Evolutionary conservation across 768 basidiomycete species (phyloP).

Genomic region (Kwoniella sp.): DNA sequence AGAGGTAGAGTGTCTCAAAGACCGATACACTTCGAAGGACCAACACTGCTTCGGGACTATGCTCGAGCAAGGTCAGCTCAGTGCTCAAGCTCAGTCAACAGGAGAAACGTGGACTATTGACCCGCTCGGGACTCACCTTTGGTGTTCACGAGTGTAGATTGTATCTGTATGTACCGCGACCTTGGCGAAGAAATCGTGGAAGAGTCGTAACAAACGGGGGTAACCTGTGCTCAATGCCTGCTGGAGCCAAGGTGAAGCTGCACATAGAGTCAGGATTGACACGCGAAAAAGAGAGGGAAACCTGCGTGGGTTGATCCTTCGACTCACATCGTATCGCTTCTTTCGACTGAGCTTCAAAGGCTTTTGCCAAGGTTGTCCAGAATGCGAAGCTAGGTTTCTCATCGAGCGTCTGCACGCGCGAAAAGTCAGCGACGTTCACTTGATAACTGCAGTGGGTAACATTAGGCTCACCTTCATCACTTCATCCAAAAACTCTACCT

Average conservation of each 20-base stretch:
- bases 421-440: neutral
- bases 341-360: slow-evolving; percentile 78
- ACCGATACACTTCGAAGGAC: slow-evolving; percentile 78
- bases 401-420: slow-evolving; percentile 67
- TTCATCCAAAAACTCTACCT: slow-evolving; percentile 82
- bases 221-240: slow-evolving; percentile 85
- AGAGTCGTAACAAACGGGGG: slow-evolving; percentile 80
- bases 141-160: slow-evolving; percentile 75
- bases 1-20: slow-evolving; percentile 86
- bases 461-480: slow-evolving; percentile 77
- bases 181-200: slow-evolving; percentile 96
- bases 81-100: neutral
- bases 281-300: no score
- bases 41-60: slow-evolving; percentile 87
- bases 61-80: neutral
- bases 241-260: slow-evolving; percentile 86
- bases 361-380: slow-evolving; percentile 78
- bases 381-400: slow-evolving; percentile 88
- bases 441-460: neutral
- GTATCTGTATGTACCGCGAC: slow-evolving; percentile 96
- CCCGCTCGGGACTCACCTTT: slow-evolving; percentile 65
- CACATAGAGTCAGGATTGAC: slow-evolving; percentile 16
- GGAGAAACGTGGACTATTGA: neutral
- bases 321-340: slow-evolving; percentile 75
- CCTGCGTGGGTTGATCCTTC: neutral